phyloP scores from a whole-genome alignment of 768 basidiomycete species.

The Russula lepida region DNA sequence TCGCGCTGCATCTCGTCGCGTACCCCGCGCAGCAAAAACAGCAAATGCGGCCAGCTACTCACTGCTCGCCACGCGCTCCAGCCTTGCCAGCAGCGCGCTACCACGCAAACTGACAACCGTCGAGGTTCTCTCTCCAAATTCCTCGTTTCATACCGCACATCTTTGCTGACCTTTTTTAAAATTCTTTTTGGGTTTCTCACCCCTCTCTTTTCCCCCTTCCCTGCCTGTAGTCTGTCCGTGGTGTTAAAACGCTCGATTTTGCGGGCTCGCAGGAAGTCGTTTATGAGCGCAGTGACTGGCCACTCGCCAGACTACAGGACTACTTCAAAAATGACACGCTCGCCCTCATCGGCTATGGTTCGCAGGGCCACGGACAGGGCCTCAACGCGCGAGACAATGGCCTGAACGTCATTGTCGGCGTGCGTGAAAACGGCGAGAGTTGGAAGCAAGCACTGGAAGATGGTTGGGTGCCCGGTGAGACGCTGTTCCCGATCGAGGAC shows the following conservation, averaged over 20 bases:
- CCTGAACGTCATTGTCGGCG: slow-evolving; percentile 96
- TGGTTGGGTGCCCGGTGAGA: slow-evolving; percentile 98
- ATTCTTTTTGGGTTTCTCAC: background rate
- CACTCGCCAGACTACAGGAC: slow-evolving; percentile 93
- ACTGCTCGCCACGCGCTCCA: slow-evolving; percentile 33
- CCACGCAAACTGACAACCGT: slow-evolving; percentile 13
- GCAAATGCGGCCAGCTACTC: slow-evolving; percentile 59
- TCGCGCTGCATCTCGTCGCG: slow-evolving; percentile 58
- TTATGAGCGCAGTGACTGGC: slow-evolving; percentile 97
- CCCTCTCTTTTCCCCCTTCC: background rate
- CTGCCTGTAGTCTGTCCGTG: slow-evolving; percentile 51
- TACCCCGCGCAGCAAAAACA: slow-evolving; percentile 43
- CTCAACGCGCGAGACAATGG: slow-evolving; percentile 99
- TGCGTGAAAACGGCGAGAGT: slow-evolving; percentile 92
- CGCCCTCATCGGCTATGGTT: slow-evolving; percentile 97
- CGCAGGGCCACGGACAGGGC: slow-evolving; percentile 97
- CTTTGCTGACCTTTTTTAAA: background rate
- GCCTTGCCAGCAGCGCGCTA: slow-evolving; percentile 21
- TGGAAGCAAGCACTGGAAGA: slow-evolving; percentile 95
- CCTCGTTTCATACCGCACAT: background rate
- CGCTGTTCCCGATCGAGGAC: slow-evolving; percentile 96
- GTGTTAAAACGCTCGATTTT: slow-evolving; percentile 93
- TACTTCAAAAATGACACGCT: slow-evolving; percentile 99
- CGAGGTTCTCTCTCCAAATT: background rate
- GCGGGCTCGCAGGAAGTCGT: slow-evolving; percentile 90